A percentile compares a stretch with the other conserved stretches of the same genome.
phyloP scores from a whole-genome alignment of 352 stramenopile genomes.

The Pythium guiyangense region DNA sequence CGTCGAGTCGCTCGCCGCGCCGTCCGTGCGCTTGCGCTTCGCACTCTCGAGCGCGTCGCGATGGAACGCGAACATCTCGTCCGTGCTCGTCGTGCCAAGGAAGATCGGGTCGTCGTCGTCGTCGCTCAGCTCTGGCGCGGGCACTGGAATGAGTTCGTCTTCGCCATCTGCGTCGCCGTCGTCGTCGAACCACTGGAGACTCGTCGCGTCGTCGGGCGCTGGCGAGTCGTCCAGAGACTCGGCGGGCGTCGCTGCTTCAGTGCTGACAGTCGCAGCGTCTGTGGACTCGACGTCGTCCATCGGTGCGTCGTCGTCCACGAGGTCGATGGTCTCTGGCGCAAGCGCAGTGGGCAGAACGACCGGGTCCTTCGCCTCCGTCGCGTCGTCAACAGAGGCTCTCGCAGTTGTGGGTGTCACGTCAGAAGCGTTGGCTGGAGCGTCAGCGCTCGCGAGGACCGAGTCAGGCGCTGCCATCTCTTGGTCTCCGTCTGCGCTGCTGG shows the following conservation, averaged over 20 bases:
- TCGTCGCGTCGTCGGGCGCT: background rate
- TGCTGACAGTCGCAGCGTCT: background rate
- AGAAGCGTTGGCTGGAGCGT: background rate
- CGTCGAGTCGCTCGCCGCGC: slow-evolving; percentile 24
- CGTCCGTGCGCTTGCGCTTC: slow-evolving; percentile 14
- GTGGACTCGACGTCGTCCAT: background rate
- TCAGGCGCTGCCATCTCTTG: no score
- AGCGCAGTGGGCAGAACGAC: no score
- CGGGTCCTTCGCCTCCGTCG: background rate
- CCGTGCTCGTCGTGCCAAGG: slow-evolving; percentile 3
- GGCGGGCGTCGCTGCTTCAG: no score
- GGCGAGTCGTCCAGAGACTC: background rate
- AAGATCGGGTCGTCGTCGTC: slow-evolving; percentile 11
- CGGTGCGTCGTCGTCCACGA: no score
- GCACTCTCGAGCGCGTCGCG: background rate
- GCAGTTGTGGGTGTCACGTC: no score
- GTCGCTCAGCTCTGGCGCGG: slow-evolving; percentile 3
- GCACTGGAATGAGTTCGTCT: slow-evolving; percentile 8
- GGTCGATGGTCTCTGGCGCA: no score
- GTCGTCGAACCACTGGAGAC: slow-evolving; percentile 12
- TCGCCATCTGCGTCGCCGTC: slow-evolving; percentile 6
- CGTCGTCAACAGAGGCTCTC: background rate
- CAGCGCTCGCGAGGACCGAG: background rate
- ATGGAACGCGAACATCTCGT: background rate
- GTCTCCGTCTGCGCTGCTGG: no score